Evolutionary conservation across 1,284 basidiomycete genomes (phyloP), one percentile per base, ranked within the genome.

Genomic region (Mycosarcoma mackinlayi): DNA sequence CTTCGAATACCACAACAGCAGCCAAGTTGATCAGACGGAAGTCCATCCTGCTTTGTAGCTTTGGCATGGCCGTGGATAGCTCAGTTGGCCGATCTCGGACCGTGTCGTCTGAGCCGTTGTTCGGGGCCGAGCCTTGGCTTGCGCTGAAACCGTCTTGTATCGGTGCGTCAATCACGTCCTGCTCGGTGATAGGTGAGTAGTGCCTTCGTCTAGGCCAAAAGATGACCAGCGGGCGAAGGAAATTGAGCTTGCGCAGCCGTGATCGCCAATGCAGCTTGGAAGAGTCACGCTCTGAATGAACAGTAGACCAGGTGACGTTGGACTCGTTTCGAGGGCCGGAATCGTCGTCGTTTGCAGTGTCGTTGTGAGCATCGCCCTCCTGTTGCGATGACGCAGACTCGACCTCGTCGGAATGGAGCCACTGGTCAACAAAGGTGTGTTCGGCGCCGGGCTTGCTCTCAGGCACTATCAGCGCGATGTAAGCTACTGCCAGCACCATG

Each of bases 11-110:
- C 21, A 77, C 67, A 14, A 78, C 69, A 1, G 68, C 45, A 9
- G 75, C 77, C 19, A 78, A 49, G 33, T 75, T 73, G 45, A 73
- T 67, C 35, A 76, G 46, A 3, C 77, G 59, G 33, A 67, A 73
- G 44, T 78, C 76, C 44, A 57, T 44, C 19, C 61, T 30, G 31
- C 44, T 72, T 24, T 71, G 54, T 37, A 66, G 21, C 44, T 59
- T 65, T 16, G 47, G 46, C 31, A 58, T 25, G 6, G 62, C 68
- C 7, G 54, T 51, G 3, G 62, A 62, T 7, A 65, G 34, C 45
- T 65, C 40, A 16, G 66, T 48, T 7, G 38, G 28, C 30, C 52
- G 55, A 3, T 37, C 35, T n/a, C 28, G 38, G 1, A 42, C 18
- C n/a, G 44, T 19, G 37, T 23, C 30, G 16, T 24, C n/a, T 3